These are phyloP conservation scores for Lablab purpureus DNA, from an alignment of 306 rosid genomes.

Conservation along the genomic window DNA sequence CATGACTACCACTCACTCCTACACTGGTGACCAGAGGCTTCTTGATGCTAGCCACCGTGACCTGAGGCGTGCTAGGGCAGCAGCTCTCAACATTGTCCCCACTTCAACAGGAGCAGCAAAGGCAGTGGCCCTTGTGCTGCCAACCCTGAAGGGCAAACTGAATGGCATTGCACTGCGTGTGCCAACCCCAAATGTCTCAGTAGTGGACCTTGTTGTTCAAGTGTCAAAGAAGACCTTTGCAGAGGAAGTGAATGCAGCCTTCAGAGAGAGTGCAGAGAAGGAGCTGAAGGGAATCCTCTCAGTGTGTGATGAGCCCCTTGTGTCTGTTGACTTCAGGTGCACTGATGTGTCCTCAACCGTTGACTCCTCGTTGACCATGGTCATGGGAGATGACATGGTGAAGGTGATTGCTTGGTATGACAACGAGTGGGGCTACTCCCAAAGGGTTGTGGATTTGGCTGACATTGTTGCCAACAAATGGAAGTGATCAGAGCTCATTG, in stretches of 20 bases:
- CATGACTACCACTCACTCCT: conserved; percentile 98
- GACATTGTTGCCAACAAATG: conserved; percentile 93
- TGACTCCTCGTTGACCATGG: conserved; percentile 96
- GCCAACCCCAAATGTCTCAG: conserved; percentile 97
- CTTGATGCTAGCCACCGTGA: conserved; percentile 99
- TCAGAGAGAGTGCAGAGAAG: conserved; percentile 84
- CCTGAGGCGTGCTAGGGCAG: conserved; percentile 92
- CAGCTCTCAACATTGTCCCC: conserved; percentile 96
- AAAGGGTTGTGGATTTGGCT: conserved; percentile 98
- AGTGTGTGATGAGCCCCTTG: conserved; percentile 97
- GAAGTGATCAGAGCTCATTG: conserved; percentile 57
- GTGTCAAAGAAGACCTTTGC: conserved; percentile 95
- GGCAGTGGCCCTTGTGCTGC: conserved; percentile 96
- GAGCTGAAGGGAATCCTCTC: conserved; percentile 83
- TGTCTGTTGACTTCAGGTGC: conserved; percentile 94
- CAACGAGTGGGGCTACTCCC: conserved; percentile 98
- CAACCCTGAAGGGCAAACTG: conserved; percentile 89
- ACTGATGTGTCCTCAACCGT: conserved; percentile 93
- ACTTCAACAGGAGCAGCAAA: conserved; percentile 99
- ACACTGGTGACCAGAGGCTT: conserved; percentile 98
- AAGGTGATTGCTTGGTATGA: conserved; percentile 99
- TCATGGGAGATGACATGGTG: conserved; percentile 98
- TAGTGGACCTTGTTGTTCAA: conserved; percentile 94
- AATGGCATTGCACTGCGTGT: conserved; percentile 96
- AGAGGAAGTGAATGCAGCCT: conserved; percentile 92